Evolutionary conservation across 192 early-diverging fungal genomes (phyloP).

Genomic region (Spizellomyces punctatus): DNA sequence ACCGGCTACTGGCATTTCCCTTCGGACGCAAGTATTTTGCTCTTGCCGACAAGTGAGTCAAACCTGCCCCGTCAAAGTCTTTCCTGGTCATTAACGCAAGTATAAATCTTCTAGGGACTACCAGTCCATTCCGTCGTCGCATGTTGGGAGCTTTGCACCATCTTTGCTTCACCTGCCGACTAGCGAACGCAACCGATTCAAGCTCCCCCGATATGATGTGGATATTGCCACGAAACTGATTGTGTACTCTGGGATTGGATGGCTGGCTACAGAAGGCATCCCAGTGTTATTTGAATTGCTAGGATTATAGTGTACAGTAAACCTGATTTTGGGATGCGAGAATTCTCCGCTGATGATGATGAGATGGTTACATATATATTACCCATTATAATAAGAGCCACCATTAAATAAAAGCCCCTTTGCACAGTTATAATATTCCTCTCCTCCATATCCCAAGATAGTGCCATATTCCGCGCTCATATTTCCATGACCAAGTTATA

Average conservation of each 20-base stretch:
- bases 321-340: too few relatives aligned
- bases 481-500: too few relatives aligned
- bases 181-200: constrained; percentile 13
- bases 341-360: too few relatives aligned
- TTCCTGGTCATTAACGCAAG: neutral
- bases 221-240: constrained; percentile 27
- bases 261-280: constrained; percentile 31
- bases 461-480: too few relatives aligned
- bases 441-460: too few relatives aligned
- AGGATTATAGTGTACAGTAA: constrained; percentile 2
- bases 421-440: too few relatives aligned
- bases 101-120: constrained; percentile 2
- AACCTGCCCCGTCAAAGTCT: neutral
- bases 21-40: constrained; percentile 26
- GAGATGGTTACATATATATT: too few relatives aligned
- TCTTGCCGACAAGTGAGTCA: constrained; percentile 28
- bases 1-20: constrained; percentile 21
- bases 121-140: constrained; percentile 7
- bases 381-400: too few relatives aligned
- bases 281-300: constrained; percentile 30
- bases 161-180: constrained; percentile 2
- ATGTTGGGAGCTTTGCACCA: constrained; percentile 22
- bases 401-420: too few relatives aligned
- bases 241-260: constrained; percentile 44
- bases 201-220: constrained; percentile 31